Evolutionary conservation across 495 filamentous ascomycete species (phyloP).

Genomic region (Bacidia rubella): DNA sequence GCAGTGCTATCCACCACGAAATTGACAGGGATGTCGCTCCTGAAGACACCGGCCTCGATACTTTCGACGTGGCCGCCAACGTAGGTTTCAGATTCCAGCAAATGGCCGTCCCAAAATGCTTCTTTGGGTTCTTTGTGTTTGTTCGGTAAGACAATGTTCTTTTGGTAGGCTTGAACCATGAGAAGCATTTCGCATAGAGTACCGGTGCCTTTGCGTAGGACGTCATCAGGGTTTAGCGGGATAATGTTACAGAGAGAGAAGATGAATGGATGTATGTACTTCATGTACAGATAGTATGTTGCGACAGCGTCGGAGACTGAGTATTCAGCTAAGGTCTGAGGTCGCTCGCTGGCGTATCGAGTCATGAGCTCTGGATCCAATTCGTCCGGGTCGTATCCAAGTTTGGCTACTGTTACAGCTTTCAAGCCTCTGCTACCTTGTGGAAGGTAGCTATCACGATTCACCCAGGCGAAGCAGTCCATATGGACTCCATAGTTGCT

Average conservation of each 20-base stretch:
- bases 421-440: slow-evolving; percentile 97
- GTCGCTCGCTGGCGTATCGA: slow-evolving; percentile 78
- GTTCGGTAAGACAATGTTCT: slow-evolving; percentile 86
- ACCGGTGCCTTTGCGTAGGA: slow-evolving; percentile 86
- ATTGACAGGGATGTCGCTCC: slow-evolving; percentile 84
- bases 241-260: slow-evolving; percentile 97
- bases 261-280: slow-evolving; percentile 99
- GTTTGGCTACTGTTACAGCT: slow-evolving; percentile 91
- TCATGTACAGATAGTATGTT: slow-evolving; percentile 99
- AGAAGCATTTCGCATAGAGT: slow-evolving; percentile 97
- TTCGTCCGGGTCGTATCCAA: slow-evolving; percentile 97
- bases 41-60: slow-evolving; percentile 97
- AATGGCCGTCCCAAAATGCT: slow-evolving; percentile 89
- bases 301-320: slow-evolving; percentile 98
- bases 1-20: slow-evolving; percentile 79
- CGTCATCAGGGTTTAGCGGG: slow-evolving; percentile 84
- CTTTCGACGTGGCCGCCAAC: slow-evolving; percentile 98
- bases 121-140: slow-evolving; percentile 88
- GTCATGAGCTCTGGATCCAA: slow-evolving; percentile 98
- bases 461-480: slow-evolving; percentile 99
- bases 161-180: slow-evolving; percentile 94
- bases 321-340: slow-evolving; percentile 91
- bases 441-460: slow-evolving; percentile 92
- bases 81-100: slow-evolving; percentile 94
- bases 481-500: slow-evolving; percentile 93